phyloP scores from a whole-genome alignment of 2,329 filamentous ascomycete species.

The Aspergillus puulaauensis region DNA sequence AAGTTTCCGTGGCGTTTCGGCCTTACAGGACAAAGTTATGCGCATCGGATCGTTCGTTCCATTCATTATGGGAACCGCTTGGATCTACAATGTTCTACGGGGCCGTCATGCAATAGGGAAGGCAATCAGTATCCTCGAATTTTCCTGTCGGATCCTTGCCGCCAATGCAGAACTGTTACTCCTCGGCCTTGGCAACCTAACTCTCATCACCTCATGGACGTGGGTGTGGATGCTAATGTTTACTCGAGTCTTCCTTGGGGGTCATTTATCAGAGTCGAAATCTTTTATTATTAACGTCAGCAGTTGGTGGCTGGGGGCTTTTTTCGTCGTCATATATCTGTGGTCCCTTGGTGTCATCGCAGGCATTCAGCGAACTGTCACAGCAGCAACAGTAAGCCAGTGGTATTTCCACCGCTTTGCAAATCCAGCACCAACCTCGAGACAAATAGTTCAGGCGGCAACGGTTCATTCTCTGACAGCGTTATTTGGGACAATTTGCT shows the following conservation, averaged over 20 bases:
- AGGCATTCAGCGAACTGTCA: conserved; percentile 85
- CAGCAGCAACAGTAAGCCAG: conserved; percentile 91
- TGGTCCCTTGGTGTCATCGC: conserved; percentile 90
- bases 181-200: conserved; percentile 77
- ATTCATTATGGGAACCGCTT: conserved; percentile 68
- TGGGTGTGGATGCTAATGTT: conserved; percentile 99
- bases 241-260: conserved; percentile 89
- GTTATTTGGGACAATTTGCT: conserved; percentile 87
- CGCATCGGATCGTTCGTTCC: conserved; percentile 81
- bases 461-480: conserved; percentile 78
- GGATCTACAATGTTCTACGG: conserved; percentile 80
- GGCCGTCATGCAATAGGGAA: conserved; percentile 78
- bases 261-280: conserved; percentile 64
- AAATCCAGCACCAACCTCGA: conserved; percentile 72
- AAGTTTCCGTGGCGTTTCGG: conserved; percentile 78
- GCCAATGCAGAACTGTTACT: conserved; percentile 80
- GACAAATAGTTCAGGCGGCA: conserved; percentile 79
- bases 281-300: conserved; percentile 81
- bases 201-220: conserved; percentile 78
- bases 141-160: conserved; percentile 81
- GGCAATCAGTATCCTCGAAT: conserved; percentile 86
- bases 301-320: conserved; percentile 93
- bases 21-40: conserved; percentile 86
- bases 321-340: conserved; percentile 90
- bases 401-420: conserved; percentile 98